Base-by-base conservation (phyloP, 2,329 filamentous ascomycete genomes). In the Fusarium sp. region DNA sequence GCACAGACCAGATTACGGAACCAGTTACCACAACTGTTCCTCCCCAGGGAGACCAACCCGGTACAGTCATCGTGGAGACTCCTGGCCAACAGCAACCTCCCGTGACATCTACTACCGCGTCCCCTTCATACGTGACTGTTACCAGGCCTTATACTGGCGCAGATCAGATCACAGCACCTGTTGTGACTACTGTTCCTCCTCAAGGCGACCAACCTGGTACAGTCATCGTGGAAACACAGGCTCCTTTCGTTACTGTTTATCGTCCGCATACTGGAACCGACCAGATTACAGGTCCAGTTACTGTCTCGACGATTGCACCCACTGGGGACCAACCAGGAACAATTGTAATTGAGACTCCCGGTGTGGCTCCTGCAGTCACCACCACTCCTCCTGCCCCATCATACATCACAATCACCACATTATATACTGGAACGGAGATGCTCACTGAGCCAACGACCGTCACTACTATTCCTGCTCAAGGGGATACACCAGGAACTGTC, bases 61-160 rank as follows among this genome's bases (percentile, higher is more conserved):
- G 64, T 20, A 67, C 63, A 8, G 44, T 67, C 1, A 48, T 67
- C 17, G 32, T 67, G 11, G 64, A 67, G 39, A 67, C 58, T 2
- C 64, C 63, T 2, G 45, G 49, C 2, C 30, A 49, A 9, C 15
- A 54, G 6, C 46, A 46, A 30, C 38, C 23, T n/a, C 48, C 32
- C 14, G 23, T 43, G 14, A 32, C 47, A 4, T 28, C 50, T 14
- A 43, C 20, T 14, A 36, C 58, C 4, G 26, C 32, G 2, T 11
- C 62, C 7, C 45, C 58, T 9, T 63, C 51, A 5, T 67, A 67
- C 46, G 38, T 67, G n/a, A 67, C 63, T 24, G 47, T 51, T 36
- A 61, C 48, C 20, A 26, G 46, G 6, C 55, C 62, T 2, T 56
- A 56, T 20, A 44, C 56, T 11, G 62, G 64, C 14, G 28, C 48